Evolutionary conservation across 140 eudicot genomes (phyloP).

Genomic region (Erigeron philadelphicus): DNA sequence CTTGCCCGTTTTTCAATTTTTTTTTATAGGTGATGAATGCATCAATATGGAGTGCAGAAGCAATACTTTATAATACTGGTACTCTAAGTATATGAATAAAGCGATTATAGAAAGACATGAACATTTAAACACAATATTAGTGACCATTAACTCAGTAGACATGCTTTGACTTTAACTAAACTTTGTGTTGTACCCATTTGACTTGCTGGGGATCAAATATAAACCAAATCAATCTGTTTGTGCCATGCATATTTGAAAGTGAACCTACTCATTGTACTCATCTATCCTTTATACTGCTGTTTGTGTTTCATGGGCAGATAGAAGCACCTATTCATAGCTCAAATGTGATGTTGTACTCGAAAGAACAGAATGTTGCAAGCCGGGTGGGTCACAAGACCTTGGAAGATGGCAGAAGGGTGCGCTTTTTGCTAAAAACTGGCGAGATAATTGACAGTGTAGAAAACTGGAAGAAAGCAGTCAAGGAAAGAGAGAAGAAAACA

Average conservation of each 20-base stretch:
- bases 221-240: not conserved
- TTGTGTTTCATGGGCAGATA: slow-evolving; percentile 41
- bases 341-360: slow-evolving; percentile 91
- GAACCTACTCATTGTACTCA: not conserved
- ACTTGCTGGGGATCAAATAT: not conserved
- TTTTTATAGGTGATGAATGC: not conserved
- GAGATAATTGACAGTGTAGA: slow-evolving; percentile 90
- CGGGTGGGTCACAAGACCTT: slow-evolving; percentile 87
- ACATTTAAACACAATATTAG: not conserved
- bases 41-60: not conserved
- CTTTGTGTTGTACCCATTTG: not conserved
- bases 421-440: slow-evolving; percentile 81
- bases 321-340: slow-evolving; percentile 98
- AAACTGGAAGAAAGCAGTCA: slow-evolving; percentile 57
- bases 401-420: slow-evolving; percentile 72
- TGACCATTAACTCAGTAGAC: not conserved
- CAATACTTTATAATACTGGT: not conserved
- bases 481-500: slow-evolving; percentile 48
- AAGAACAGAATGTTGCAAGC: slow-evolving; percentile 74
- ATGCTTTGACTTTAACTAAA: not conserved
- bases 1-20: too few relatives aligned
- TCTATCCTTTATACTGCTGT: not conserved
- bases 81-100: not conserved
- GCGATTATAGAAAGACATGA: not conserved
- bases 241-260: not conserved